Conservation (phyloP, 2,329 filamentous ascomycete species). For the Plenodomus biglobosus region DNA sequence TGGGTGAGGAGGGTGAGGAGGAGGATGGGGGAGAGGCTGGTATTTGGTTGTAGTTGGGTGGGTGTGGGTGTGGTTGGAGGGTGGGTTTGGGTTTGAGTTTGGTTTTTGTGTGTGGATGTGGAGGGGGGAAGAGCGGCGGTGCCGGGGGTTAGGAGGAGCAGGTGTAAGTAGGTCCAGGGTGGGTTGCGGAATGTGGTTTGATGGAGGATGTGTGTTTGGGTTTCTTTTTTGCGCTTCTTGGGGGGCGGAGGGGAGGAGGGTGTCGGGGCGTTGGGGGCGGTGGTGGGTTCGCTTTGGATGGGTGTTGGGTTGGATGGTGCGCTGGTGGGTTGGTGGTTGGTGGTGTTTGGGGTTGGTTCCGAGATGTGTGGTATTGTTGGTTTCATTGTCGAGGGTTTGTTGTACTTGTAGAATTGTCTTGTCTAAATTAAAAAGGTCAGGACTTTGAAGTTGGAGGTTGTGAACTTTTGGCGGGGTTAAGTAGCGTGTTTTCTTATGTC, state of each 20-base stretch:
- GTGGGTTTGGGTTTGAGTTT: no score
- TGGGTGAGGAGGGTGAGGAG: constrained; percentile 63
- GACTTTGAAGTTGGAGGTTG: background rate
- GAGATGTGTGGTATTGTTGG: background rate
- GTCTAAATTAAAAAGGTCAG: no score
- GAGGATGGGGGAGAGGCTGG: constrained; percentile 58
- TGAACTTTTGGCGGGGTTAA: constrained; percentile 25
- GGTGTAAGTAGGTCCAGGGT: constrained; percentile 48
- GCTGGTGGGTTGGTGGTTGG: background rate
- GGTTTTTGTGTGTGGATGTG: background rate
- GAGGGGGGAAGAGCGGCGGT: constrained; percentile 1
- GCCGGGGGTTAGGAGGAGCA: constrained; percentile 35
- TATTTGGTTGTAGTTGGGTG: background rate
- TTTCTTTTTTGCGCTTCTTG: constrained; percentile 18
- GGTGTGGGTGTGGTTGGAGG: constrained; percentile 2
- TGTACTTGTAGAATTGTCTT: no score
- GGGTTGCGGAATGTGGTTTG: constrained; percentile 45
- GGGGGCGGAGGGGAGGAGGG: background rate
- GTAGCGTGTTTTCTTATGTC: constrained; percentile 22
- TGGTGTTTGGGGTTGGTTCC: background rate
- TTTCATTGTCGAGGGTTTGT: background rate
- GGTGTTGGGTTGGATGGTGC: background rate
- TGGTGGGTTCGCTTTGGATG: background rate
- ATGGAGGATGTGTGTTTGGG: constrained; percentile 27
- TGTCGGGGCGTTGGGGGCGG: background rate